Evolutionary conservation across 495 filamentous ascomycete species (phyloP), one percentile per base, ranked within the genome.

Genomic region (Aspergillus funiculosus): DNA sequence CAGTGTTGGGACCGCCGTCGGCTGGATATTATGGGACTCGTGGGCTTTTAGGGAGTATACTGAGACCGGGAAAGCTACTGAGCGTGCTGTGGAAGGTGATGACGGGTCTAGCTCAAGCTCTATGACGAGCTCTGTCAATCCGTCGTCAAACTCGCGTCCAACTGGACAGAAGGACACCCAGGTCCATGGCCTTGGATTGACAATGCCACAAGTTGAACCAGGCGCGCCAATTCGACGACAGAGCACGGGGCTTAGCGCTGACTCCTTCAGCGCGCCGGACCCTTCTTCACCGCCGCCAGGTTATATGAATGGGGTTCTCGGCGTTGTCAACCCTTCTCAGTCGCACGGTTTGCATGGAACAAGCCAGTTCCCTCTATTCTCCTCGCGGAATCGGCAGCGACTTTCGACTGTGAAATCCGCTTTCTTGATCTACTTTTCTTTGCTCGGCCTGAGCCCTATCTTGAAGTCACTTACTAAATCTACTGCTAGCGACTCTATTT

Each of bases 381-480:
- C 81, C 0, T 73, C 74, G 1, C 75, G 80, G 17, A 83, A 78
- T 42, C 79, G 80, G 34, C 79, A 85, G 40, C 78, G 86, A 1
- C 64, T 90, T 2, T 71, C 76, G 1, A 88, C 85, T 0, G 75
- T 85, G 30, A 98, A 98, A 62, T 97, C 92, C 1, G 91, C 92
- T 1, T 69, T 94, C 20, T 75, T 98, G 25, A 98, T 98, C 51
- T 95, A 94, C 68, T 92, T 83, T 55, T 83, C 88, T 4, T 73
- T 98, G 20, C 77, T 96, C 11, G 92, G 90, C 3, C 77, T 98
- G 3, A 91, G 86, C 19, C 92, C 92, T 0, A 97, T 98, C 51
- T 74, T 97, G 26, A 95, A 95, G 63, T 95, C 89, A 3, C 76
- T 98, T 10, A 97, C 92, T 1, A 81, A 82, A 26, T 95, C 89